Evolutionary conservation across 2,329 filamentous ascomycete species (phyloP).

Genomic region (Phialophora macrospora): DNA sequence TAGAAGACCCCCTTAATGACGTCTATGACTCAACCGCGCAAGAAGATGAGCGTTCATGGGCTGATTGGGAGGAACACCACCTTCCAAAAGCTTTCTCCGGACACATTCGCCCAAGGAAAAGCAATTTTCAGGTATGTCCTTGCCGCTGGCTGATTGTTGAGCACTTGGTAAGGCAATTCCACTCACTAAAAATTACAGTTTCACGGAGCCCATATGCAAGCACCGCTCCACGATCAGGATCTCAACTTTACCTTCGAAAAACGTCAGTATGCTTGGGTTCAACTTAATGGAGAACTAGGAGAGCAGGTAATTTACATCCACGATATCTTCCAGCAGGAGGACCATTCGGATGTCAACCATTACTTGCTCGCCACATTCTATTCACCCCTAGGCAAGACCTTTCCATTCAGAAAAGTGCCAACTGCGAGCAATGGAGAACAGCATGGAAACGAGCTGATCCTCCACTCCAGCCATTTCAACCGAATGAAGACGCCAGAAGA

Average conservation of each 20-base stretch:
- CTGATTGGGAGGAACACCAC: conserved; percentile 16
- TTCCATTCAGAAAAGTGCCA: not conserved
- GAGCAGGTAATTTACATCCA: conserved; percentile 25
- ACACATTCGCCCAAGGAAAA: not conserved
- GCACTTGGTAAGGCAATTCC: not conserved
- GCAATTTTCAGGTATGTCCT: not conserved
- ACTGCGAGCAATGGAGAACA: not conserved
- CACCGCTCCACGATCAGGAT: conserved; percentile 1
- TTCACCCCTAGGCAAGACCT: conserved; percentile 10
- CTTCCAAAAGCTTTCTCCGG: conserved; percentile 15
- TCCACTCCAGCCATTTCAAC: conserved; percentile 28
- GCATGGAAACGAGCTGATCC: conserved; percentile 22
- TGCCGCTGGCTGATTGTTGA: not conserved
- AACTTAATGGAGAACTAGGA: not conserved
- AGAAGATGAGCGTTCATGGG: conserved; percentile 19
- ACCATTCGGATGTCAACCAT: not conserved
- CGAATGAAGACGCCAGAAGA: conserved; percentile 26
- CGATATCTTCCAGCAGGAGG: conserved; percentile 8
- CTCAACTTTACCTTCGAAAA: conserved; percentile 23
- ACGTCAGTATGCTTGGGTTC: conserved; percentile 17
- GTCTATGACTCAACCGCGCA: not conserved
- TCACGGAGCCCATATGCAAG: not conserved
- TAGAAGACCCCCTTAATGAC: not conserved
- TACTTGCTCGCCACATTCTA: conserved; percentile 27
- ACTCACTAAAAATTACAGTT: not conserved